phyloP scores from a whole-genome alignment of 139 green algal genomes.

The Klebsormidium nitens region DNA sequence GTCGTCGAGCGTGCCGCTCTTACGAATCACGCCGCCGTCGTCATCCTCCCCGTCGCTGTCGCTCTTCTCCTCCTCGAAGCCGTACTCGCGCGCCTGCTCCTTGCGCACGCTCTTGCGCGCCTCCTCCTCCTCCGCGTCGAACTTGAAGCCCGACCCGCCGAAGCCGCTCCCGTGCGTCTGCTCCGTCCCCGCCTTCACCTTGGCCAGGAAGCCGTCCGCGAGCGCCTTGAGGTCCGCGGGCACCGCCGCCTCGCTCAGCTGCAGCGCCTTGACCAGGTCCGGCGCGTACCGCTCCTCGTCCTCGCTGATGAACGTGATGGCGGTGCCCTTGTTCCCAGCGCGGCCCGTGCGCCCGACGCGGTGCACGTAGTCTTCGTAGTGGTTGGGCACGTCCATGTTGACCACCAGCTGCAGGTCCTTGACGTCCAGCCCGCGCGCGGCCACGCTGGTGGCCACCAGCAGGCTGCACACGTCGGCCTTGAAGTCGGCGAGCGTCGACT shows the following conservation, averaged over 20 bases:
- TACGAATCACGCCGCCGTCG: slow-evolving; percentile 36
- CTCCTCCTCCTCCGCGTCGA: slow-evolving; percentile 82
- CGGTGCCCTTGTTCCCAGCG: slow-evolving; percentile 78
- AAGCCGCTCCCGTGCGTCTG: slow-evolving; percentile 76
- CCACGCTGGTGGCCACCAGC: slow-evolving; percentile 62
- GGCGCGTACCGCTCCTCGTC: slow-evolving; percentile 81
- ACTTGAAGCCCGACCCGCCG: slow-evolving; percentile 93
- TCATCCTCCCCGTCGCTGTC: slow-evolving; percentile 51
- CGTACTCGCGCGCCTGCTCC: slow-evolving; percentile 43
- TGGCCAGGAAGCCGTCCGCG: slow-evolving; percentile 66
- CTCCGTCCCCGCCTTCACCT: slow-evolving; percentile 70
- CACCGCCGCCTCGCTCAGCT: slow-evolving; percentile 60
- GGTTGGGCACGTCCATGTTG: slow-evolving; percentile 96
- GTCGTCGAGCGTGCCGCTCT: background rate
- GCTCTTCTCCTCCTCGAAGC: slow-evolving; percentile 39
- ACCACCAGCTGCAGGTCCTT: slow-evolving; percentile 87
- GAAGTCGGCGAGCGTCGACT: slow-evolving; percentile 94
- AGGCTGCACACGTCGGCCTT: slow-evolving; percentile 90
- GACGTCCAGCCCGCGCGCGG: slow-evolving; percentile 92
- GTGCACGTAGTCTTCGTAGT: slow-evolving; percentile 99
- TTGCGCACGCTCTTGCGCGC: slow-evolving; percentile 48
- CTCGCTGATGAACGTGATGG: slow-evolving; percentile 89
- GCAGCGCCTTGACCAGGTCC: slow-evolving; percentile 91
- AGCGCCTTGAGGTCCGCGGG: slow-evolving; percentile 70
- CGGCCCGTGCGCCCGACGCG: slow-evolving; percentile 80